Evolutionary conservation across 768 basidiomycete genomes (phyloP).

Genomic region (Paxillus involutus): DNA sequence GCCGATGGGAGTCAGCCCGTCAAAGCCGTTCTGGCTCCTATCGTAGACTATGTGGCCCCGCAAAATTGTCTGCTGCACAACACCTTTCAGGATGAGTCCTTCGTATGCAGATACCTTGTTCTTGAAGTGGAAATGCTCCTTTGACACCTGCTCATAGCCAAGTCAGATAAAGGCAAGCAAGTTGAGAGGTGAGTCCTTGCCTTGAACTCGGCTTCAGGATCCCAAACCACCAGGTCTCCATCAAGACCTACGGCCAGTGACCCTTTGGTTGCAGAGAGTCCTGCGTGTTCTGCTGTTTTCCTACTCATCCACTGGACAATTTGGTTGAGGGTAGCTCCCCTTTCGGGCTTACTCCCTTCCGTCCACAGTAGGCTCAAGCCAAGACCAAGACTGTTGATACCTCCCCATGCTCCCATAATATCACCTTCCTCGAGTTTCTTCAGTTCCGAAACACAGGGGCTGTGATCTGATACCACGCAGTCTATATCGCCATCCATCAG

Average conservation of each 20-base stretch:
- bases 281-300: constrained; percentile 78
- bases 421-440: constrained; percentile 79
- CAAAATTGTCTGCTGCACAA: constrained; percentile 78
- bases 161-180: constrained; percentile 5
- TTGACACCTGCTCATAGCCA: constrained; percentile 56
- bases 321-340: constrained; percentile 53
- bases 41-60: constrained; percentile 73
- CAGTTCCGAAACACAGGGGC: constrained; percentile 80
- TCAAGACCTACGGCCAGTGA: constrained; percentile 71
- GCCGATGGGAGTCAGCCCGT: constrained; percentile 35
- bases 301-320: constrained; percentile 76
- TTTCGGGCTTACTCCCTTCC: constrained; percentile 56
- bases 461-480: constrained; percentile 95
- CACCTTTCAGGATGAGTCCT: constrained; percentile 67
- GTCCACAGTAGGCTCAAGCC: constrained; percentile 91
- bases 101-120: constrained; percentile 93
- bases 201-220: constrained; percentile 52
- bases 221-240: constrained; percentile 87
- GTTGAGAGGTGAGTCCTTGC: constrained; percentile 22
- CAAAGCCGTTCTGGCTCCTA: constrained; percentile 32
- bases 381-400: constrained; percentile 87
- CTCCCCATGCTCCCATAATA: constrained; percentile 93
- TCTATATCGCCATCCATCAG: constrained; percentile 83
- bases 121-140: constrained; percentile 78
- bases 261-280: constrained; percentile 71